These are phyloP conservation scores for Lupinus albus DNA, from an alignment of 306 rosid genomes.

Conservation along the genomic window DNA sequence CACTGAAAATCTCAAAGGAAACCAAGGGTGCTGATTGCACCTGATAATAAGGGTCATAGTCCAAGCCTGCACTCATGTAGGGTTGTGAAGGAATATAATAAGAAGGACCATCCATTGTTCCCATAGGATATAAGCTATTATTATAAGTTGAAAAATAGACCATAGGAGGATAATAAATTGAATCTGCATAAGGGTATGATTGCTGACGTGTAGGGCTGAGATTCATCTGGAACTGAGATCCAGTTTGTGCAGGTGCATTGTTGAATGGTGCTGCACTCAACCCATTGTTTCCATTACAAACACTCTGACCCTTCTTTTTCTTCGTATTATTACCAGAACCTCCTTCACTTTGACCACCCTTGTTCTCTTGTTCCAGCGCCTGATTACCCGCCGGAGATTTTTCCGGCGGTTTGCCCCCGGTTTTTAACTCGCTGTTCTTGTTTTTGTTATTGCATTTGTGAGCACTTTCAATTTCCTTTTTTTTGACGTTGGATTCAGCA, in stretches of 20 bases:
- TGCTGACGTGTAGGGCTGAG: constrained; percentile 57
- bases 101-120: constrained; percentile 44
- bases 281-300: constrained; percentile 32
- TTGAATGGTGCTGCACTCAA: constrained; percentile 14
- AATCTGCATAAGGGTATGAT: constrained; percentile 40
- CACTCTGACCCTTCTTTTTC: constrained; percentile 49
- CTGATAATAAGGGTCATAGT: constrained; percentile 43
- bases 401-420: constrained; percentile 27
- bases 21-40: constrained; percentile 45
- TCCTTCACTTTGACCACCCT: constrained; percentile 27
- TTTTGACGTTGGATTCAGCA: constrained; percentile 34
- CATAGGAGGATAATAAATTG: constrained; percentile 42
- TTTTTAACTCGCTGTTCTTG: constrained; percentile 38
- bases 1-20: constrained; percentile 74
- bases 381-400: constrained; percentile 35
- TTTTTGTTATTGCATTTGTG: constrained; percentile 34
- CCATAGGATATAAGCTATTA: constrained; percentile 51
- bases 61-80: constrained; percentile 49
- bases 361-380: constrained; percentile 18
- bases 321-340: constrained; percentile 57
- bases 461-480: constrained; percentile 43
- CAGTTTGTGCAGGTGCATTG: constrained; percentile 45
- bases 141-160: constrained; percentile 43
- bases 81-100: constrained; percentile 52
- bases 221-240: constrained; percentile 46